These are phyloP conservation scores for Anthracocystis setariae DNA, from an alignment of 1,284 basidiomycete genomes.

Conservation along the genomic window DNA sequence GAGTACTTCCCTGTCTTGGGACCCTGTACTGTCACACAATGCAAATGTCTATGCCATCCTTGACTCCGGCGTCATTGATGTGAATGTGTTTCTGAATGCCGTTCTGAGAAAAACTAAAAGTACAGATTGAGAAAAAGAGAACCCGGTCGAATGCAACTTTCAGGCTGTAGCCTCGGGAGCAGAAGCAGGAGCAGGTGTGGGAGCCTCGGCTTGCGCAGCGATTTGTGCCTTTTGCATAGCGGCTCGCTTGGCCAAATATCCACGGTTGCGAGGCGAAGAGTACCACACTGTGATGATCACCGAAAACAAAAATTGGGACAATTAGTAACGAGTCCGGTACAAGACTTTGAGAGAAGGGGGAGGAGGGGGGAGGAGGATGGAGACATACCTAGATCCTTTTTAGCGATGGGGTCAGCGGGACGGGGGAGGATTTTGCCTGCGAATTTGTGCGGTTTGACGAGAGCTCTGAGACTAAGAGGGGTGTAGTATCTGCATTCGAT, in stretches of 20 bases:
- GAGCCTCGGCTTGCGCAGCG: constrained; percentile 6
- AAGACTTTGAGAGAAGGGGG: no score
- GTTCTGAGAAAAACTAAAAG: constrained; percentile 14
- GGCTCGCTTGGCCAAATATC: constrained; percentile 51
- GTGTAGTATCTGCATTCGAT: constrained; percentile 95
- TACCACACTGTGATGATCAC: no score
- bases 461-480: constrained; percentile 80
- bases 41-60: neutral
- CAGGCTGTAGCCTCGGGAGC: neutral
- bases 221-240: constrained; percentile 23
- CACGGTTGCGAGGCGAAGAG: constrained; percentile 48
- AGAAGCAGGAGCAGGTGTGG: neutral
- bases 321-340: no score
- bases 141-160: no score
- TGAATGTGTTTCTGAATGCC: no score
- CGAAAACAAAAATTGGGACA: no score
- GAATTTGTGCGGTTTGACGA: constrained; percentile 73
- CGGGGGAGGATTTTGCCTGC: constrained; percentile 53
- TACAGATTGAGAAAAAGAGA: constrained; percentile 10
- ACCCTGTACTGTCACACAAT: neutral
- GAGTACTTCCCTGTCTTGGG: neutral
- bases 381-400: constrained; percentile 63
- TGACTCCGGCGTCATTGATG: no score
- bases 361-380: no score
- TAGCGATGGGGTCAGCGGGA: constrained; percentile 56